Percentiles rank a stretch among this genome's conserved stretches.
Evolutionary conservation across 148 eudicot genomes (phyloP).

Genomic region (Vaccinium corymbosum): DNA sequence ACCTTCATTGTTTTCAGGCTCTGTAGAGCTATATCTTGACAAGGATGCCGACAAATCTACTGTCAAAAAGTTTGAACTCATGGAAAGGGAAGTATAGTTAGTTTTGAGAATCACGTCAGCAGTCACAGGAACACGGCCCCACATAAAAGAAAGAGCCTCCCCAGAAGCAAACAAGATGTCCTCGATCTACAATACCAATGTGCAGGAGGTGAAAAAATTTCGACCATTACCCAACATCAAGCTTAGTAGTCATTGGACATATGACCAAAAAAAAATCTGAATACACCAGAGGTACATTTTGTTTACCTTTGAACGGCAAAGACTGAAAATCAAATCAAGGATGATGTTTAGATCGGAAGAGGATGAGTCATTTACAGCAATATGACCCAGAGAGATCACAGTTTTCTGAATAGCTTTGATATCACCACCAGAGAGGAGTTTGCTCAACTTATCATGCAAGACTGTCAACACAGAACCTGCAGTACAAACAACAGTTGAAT

Average conservation of each 20-base stretch:
- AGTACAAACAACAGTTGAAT: conserved; percentile 19
- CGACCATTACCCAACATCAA: background rate
- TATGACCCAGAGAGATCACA: conserved; percentile 80
- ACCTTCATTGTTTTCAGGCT: conserved; percentile 44
- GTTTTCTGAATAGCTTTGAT: conserved; percentile 75
- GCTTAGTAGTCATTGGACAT: background rate
- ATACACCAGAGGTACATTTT: background rate
- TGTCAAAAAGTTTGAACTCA: conserved; percentile 71
- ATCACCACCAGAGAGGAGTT: conserved; percentile 77
- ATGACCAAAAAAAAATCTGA: background rate
- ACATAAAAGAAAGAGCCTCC: conserved; percentile 89
- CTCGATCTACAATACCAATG: conserved; percentile 59
- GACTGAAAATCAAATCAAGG: conserved; percentile 75
- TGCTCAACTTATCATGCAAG: conserved; percentile 63
- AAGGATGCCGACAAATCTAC: conserved; percentile 62
- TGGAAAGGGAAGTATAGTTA: conserved; percentile 84
- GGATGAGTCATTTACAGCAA: conserved; percentile 67
- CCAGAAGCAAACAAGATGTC: conserved; percentile 95
- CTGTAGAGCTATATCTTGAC: conserved; percentile 36
- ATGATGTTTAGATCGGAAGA: conserved; percentile 52
- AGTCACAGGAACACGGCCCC: conserved; percentile 97
- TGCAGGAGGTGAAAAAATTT: background rate
- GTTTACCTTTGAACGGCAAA: conserved; percentile 82
- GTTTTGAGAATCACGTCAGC: conserved; percentile 77
- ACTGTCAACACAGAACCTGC: conserved; percentile 58